A percentile compares a stretch with the other conserved stretches of the same genome.
Conservation (phyloP, 2,329 filamentous ascomycete species). For the Fusarium tuaranense region DNA sequence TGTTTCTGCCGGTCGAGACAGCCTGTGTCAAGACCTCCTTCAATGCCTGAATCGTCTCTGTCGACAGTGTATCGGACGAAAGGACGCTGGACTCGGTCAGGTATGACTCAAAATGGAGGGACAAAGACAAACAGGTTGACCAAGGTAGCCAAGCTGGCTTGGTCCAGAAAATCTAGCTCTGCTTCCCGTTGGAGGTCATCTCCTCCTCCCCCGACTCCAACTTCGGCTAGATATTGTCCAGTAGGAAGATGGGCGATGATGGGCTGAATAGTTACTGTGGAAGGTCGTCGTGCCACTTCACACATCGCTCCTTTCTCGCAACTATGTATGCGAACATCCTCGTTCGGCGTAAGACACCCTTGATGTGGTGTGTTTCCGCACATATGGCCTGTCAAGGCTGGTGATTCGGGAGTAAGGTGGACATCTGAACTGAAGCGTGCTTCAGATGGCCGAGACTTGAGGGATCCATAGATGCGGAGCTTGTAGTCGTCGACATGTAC, state of each 20-base stretch:
- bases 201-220: slow-evolving; percentile 80
- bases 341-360: slow-evolving; percentile 78
- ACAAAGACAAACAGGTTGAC: slow-evolving; percentile 49
- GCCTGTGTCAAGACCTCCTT: slow-evolving; percentile 27
- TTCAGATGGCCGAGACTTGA: slow-evolving; percentile 60
- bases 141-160: slow-evolving; percentile 65
- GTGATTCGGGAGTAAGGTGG: slow-evolving; percentile 68
- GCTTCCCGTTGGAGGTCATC: slow-evolving; percentile 78
- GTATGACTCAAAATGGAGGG: not conserved
- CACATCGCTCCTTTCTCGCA: slow-evolving; percentile 82
- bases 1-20: slow-evolving; percentile 36
- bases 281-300: slow-evolving; percentile 55
- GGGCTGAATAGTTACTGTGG: slow-evolving; percentile 81
- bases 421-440: slow-evolving; percentile 53
- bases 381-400: slow-evolving; percentile 77
- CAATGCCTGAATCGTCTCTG: slow-evolving; percentile 20
- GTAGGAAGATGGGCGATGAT: slow-evolving; percentile 74
- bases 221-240: slow-evolving; percentile 75
- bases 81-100: slow-evolving; percentile 34
- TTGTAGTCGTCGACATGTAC: slow-evolving; percentile 90
- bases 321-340: slow-evolving; percentile 79
- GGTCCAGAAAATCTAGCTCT: slow-evolving; percentile 71
- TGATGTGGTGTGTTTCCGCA: slow-evolving; percentile 77
- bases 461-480: slow-evolving; percentile 75
- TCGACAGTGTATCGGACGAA: slow-evolving; percentile 14